Evolutionary conservation across 106 monocot genomes (phyloP).

Genomic region (Allium fistulosum): DNA sequence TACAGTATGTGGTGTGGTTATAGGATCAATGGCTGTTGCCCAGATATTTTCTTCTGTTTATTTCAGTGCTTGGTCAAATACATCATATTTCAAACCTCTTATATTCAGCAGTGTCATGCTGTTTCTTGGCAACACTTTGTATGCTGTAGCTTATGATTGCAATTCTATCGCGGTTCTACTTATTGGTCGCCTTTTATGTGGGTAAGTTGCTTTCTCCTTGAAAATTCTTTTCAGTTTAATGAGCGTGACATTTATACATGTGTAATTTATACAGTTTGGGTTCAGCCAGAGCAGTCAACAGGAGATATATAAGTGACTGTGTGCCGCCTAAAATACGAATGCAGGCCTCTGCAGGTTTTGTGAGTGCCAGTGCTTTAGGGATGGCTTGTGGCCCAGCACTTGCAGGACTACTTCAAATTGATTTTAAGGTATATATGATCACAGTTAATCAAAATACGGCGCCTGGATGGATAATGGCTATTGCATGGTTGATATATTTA

Average conservation of each 20-base stretch:
- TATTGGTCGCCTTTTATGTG: slow-evolving; percentile 57
- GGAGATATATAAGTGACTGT: slow-evolving; percentile 30
- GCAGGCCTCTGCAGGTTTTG: slow-evolving; percentile 37
- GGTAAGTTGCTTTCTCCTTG: slow-evolving; percentile 22
- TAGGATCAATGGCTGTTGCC: slow-evolving; percentile 75
- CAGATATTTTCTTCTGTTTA: slow-evolving; percentile 62
- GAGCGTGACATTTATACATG: too few species aligned
- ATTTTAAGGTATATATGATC: slow-evolving; percentile 18
- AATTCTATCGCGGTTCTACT: slow-evolving; percentile 47
- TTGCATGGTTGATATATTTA: slow-evolving; percentile 22
- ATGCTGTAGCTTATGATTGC: slow-evolving; percentile 57
- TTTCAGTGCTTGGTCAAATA: slow-evolving; percentile 78
- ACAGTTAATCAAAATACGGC: slow-evolving; percentile 19
- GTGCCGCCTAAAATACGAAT: slow-evolving; percentile 27
- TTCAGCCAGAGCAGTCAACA: slow-evolving; percentile 34
- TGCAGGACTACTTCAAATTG: slow-evolving; percentile 27
- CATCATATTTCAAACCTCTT: slow-evolving; percentile 60
- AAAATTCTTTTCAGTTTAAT: neutral
- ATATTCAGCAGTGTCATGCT: slow-evolving; percentile 63
- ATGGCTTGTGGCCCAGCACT: slow-evolving; percentile 39
- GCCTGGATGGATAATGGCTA: slow-evolving; percentile 31
- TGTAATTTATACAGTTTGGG: slow-evolving; percentile 15
- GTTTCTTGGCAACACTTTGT: slow-evolving; percentile 47
- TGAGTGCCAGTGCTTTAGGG: slow-evolving; percentile 38
- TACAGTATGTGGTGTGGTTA: slow-evolving; percentile 65